Evolutionary conservation across 305 asterid genomes (phyloP).

Genomic region (Striga hermonthica): DNA sequence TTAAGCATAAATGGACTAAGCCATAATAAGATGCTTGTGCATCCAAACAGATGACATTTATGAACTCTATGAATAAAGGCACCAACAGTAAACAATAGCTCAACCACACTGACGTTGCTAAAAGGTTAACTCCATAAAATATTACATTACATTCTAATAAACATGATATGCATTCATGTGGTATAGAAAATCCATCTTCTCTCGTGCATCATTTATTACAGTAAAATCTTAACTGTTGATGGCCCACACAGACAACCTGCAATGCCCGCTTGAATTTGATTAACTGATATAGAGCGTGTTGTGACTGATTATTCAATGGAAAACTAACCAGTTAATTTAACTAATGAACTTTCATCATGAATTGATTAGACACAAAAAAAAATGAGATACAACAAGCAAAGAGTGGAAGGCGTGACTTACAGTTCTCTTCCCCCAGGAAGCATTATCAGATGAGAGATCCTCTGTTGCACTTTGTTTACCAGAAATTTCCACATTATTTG

Average conservation of each 20-base stretch:
- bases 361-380: not conserved
- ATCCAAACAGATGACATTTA: not conserved
- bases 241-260: not conserved
- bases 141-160: not conserved
- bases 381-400: conserved; percentile 6
- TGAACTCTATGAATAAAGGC: not conserved
- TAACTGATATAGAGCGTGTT: not conserved
- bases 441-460: conserved; percentile 36
- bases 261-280: not conserved
- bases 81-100: not conserved
- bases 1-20: not conserved
- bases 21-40: not conserved
- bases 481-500: conserved; percentile 27
- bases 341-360: conserved; percentile 8
- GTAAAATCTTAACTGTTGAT: not conserved
- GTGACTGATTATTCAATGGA: not conserved
- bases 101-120: conserved; percentile 13
- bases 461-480: conserved; percentile 29
- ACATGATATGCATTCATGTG: conserved; percentile 4
- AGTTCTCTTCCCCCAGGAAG: not conserved
- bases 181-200: not conserved
- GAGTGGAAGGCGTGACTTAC: conserved; percentile 26
- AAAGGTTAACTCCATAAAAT: not conserved
- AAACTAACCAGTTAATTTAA: not conserved
- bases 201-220: conserved; percentile 2